phyloP scores from a whole-genome alignment of 140 eudicot species.

The Erigeron philadelphicus region DNA sequence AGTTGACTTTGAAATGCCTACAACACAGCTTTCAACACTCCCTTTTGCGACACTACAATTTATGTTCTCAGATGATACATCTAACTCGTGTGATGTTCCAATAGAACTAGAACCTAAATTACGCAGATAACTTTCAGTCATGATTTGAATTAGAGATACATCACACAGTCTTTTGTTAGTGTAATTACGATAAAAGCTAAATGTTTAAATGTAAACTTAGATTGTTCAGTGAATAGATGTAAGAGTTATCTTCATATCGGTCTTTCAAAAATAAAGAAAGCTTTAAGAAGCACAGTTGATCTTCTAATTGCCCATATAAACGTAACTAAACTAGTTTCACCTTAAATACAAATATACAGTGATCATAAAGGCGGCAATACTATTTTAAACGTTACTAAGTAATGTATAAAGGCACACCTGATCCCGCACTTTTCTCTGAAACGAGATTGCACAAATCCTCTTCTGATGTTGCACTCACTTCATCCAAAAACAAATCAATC shows the following conservation, averaged over 20 bases:
- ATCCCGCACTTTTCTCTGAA: conserved; percentile 1
- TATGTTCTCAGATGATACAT: conserved; percentile 7
- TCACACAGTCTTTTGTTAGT: background rate
- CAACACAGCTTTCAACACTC: conserved; percentile 21
- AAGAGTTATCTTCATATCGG: background rate
- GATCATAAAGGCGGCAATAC: background rate
- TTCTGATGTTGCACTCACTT: conserved; percentile 11
- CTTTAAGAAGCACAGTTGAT: background rate
- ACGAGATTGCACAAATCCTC: background rate
- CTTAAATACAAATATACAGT: background rate
- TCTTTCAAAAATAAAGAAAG: background rate
- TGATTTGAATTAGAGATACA: background rate
- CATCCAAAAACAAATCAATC: conserved; percentile 27
- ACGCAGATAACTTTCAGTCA: background rate
- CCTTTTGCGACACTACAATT: conserved; percentile 11
- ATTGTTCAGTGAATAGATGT: background rate
- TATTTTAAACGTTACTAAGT: background rate
- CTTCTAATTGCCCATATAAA: too few species aligned
- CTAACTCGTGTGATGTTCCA: conserved; percentile 11
- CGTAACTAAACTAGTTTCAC: background rate
- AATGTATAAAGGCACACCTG: conserved; percentile 19
- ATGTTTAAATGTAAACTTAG: background rate
- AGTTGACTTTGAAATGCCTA: conserved; percentile 2
- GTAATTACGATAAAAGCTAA: background rate
- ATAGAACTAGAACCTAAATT: conserved; percentile 9